Conservation (phyloP, 768 basidiomycete genomes). For the Antrodiella citrinella region DNA sequence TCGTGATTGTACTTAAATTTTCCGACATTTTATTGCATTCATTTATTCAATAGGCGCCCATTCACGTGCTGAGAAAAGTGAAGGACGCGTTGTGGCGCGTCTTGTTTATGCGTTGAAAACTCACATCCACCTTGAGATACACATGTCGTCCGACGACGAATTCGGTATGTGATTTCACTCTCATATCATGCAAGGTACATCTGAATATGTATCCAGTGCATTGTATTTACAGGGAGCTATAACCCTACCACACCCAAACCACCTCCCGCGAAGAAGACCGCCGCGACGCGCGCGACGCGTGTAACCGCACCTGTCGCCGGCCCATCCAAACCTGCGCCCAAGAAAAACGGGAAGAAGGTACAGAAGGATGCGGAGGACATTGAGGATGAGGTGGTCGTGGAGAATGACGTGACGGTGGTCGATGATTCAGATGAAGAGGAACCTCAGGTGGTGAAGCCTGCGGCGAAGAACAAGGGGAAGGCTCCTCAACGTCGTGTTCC, state of each 20-base stretch:
- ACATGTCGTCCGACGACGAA: slow-evolving; percentile 21
- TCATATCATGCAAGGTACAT: slow-evolving; percentile 2
- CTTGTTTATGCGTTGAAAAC: too few species aligned
- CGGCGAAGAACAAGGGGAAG: slow-evolving; percentile 20
- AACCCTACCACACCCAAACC: slow-evolving; percentile 22
- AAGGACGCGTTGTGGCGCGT: neutral
- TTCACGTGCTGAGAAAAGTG: neutral
- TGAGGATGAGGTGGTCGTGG: slow-evolving; percentile 6
- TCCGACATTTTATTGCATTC: too few species aligned
- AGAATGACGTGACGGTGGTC: slow-evolving; percentile 1
- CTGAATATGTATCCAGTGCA: slow-evolving; percentile 7
- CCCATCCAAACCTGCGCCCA: slow-evolving; percentile 11
- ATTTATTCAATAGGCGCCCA: too few species aligned
- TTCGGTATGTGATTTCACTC: slow-evolving; percentile 12
- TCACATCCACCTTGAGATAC: neutral
- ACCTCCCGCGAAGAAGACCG: slow-evolving; percentile 14
- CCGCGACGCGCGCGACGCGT: slow-evolving; percentile 12
- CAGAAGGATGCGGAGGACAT: neutral
- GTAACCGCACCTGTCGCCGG: slow-evolving; percentile 13
- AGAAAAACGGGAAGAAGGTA: slow-evolving; percentile 10
- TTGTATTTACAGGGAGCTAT: slow-evolving; percentile 15
- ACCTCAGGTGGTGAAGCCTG: neutral
- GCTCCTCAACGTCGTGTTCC: slow-evolving; percentile 5
- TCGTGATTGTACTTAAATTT: too few species aligned
- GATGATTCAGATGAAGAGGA: neutral